A percentile compares a stretch with the other conserved stretches of the same genome.
phyloP scores from a whole-genome alignment of 2,329 filamentous ascomycete genomes.

The Ceratocystis cacaofunesta region DNA sequence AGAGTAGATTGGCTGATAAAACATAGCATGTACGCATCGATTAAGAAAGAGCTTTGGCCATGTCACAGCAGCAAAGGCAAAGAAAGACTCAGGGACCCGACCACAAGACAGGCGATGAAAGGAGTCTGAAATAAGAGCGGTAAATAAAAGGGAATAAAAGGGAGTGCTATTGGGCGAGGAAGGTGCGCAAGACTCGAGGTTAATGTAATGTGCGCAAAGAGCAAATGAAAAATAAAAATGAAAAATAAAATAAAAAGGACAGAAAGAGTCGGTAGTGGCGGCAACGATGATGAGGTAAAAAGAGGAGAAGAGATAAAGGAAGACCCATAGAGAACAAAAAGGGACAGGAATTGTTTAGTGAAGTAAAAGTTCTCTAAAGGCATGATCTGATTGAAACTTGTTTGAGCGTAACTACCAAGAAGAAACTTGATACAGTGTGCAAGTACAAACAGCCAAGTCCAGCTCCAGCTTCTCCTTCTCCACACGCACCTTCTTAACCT shows the following conservation, averaged over 20 bases:
- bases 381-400: constrained; percentile 7
- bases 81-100: neutral
- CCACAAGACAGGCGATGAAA: neutral
- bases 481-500: neutral
- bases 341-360: neutral
- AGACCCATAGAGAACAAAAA: neutral
- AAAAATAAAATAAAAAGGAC: neutral
- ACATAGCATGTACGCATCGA: neutral
- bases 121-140: neutral
- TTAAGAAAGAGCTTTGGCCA: neutral
- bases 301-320: neutral
- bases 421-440: neutral
- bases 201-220: neutral
- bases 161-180: neutral
- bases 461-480: neutral
- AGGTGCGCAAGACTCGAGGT: neutral
- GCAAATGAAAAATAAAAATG: neutral
- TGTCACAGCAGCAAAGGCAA: neutral
- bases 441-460: neutral
- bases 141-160: neutral
- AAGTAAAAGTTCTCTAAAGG: neutral
- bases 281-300: neutral
- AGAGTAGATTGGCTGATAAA: neutral
- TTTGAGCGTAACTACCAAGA: constrained; percentile 2
- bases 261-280: neutral